Conservation (phyloP, 1,284 basidiomycete species). For the Chalciporus piperatoides region DNA sequence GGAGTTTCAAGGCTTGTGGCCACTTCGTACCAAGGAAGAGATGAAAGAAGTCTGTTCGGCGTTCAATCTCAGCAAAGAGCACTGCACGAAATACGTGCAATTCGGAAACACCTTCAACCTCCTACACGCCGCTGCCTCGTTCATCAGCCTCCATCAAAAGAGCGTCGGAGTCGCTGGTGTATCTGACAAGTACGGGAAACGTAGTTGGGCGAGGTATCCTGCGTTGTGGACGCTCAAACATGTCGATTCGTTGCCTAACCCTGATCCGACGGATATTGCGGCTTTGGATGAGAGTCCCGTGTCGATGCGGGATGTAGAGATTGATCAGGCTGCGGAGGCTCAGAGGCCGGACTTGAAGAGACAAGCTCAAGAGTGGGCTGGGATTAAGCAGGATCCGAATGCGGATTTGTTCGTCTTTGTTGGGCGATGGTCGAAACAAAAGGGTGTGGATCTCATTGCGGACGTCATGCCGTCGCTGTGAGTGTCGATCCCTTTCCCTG, state of each 20-base stretch:
- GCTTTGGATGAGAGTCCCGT: constrained; percentile 80
- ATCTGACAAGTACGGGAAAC: constrained; percentile 94
- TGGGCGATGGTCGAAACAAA: constrained; percentile 95
- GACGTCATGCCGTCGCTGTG: constrained; percentile 87
- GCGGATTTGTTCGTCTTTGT: constrained; percentile 93
- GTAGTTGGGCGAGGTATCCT: constrained; percentile 91
- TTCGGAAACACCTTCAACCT: constrained; percentile 96
- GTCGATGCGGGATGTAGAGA: constrained; percentile 66
- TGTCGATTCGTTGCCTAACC: constrained; percentile 91
- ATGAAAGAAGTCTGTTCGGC: constrained; percentile 97
- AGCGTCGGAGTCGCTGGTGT: constrained; percentile 91
- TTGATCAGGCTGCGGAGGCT: constrained; percentile 81
- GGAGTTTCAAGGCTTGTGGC: constrained; percentile 95
- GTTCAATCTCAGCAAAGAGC: constrained; percentile 93
- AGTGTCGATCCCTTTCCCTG: constrained; percentile 31
- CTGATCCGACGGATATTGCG: constrained; percentile 90
- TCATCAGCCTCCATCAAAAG: constrained; percentile 89
- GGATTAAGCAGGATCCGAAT: constrained; percentile 83
- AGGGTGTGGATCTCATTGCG: constrained; percentile 92
- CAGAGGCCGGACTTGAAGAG: constrained; percentile 86
- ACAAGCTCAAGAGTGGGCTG: constrained; percentile 92
- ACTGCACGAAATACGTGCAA: constrained; percentile 93
- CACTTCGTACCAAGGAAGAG: constrained; percentile 90
- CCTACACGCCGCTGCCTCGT: constrained; percentile 87
- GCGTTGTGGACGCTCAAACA: constrained; percentile 93